Evolutionary conservation across 192 early-diverging fungal genomes (phyloP).

Genomic region (Rhizoclosmatium sp.): DNA sequence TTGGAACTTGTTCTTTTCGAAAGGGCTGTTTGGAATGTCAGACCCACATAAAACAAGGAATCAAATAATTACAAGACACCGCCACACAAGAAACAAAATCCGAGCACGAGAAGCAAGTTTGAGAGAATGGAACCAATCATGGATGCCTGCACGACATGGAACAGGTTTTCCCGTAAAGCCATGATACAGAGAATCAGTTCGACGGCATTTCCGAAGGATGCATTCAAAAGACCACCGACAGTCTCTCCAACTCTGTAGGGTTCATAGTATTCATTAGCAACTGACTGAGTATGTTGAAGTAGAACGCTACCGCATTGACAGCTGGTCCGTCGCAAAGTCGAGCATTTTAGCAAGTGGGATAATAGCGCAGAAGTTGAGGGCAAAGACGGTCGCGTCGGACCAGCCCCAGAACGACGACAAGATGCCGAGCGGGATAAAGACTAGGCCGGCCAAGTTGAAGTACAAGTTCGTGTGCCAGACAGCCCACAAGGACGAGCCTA

Average conservation of each 20-base stretch:
- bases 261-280: not conserved
- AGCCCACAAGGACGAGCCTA: constrained; percentile 29
- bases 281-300: not conserved
- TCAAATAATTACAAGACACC: constrained; percentile 56
- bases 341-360: constrained; percentile 90
- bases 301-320: constrained; percentile 11
- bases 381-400: constrained; percentile 72
- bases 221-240: constrained; percentile 85
- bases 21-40: constrained; percentile 27
- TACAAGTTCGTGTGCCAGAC: constrained; percentile 21
- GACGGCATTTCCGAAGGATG: constrained; percentile 86
- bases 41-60: not conserved
- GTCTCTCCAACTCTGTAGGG: constrained; percentile 19
- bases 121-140: constrained; percentile 90
- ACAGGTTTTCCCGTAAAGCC: constrained; percentile 78
- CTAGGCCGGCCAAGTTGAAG: constrained; percentile 67
- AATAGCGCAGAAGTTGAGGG: constrained; percentile 88
- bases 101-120: constrained; percentile 87
- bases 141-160: constrained; percentile 87
- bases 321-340: constrained; percentile 87
- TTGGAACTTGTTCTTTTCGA: constrained; percentile 70
- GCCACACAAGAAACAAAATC: constrained; percentile 86
- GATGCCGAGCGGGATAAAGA: constrained; percentile 85
- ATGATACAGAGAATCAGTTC: constrained; percentile 79
- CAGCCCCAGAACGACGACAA: constrained; percentile 68